Conservation (phyloP, 164 flowering plant genomes). For the grape (Vitis vinifera) region DNA sequence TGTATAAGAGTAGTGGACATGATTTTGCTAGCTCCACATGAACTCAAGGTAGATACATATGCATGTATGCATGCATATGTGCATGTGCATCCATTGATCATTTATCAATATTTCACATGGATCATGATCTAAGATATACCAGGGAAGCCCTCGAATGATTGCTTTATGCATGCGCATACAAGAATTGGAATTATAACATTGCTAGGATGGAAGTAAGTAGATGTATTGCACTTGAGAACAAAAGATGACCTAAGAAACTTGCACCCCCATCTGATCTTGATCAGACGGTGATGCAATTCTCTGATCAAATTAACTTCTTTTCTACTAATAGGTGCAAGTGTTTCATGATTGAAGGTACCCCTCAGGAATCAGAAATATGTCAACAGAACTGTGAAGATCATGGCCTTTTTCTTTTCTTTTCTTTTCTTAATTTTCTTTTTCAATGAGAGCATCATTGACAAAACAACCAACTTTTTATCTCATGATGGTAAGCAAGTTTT, state of each 20-base stretch:
- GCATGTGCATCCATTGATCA: neutral
- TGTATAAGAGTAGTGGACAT: too few species aligned
- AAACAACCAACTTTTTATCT: too few species aligned
- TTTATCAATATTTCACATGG: neutral
- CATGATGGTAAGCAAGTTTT: too few species aligned
- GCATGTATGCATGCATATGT: neutral
- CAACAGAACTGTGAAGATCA: too few species aligned
- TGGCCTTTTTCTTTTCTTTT: too few species aligned
- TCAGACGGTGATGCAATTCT: conserved; percentile 8
- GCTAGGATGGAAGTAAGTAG: neutral
- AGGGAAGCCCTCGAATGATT: conserved; percentile 22
- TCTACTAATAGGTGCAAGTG: neutral
- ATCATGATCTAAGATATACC: neutral
- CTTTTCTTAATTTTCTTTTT: too few species aligned
- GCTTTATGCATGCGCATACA: conserved; percentile 26
- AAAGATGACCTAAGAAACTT: conserved; percentile 7
- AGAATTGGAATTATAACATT: conserved; percentile 6
- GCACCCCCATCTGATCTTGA: conserved; percentile 8
- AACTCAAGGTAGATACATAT: neutral
- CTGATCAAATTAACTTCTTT: conserved; percentile 2
- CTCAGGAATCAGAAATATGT: neutral
- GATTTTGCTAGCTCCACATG: too few species aligned
- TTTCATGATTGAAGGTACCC: conserved; percentile 1
- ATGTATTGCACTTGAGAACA: neutral
- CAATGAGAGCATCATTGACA: too few species aligned